Evolutionary conservation across 495 filamentous ascomycete genomes (phyloP).

Genomic region (Cryomyces minteri): DNA sequence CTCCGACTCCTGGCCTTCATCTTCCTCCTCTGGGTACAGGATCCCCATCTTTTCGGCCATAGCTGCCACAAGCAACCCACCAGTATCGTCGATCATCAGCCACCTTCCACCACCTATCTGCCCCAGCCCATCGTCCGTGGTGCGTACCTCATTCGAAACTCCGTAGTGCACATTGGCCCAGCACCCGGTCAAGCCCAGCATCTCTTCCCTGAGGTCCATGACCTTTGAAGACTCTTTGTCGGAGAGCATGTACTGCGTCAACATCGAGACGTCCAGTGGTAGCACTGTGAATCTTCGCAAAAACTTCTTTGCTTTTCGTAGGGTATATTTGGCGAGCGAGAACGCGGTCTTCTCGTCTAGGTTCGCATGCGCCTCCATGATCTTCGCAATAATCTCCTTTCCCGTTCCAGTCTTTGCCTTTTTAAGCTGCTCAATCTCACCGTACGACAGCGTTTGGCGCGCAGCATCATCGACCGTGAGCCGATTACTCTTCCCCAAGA

Average conservation of each 20-base stretch:
- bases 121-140: slow-evolving; percentile 17
- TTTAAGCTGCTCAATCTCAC: slow-evolving; percentile 87
- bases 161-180: slow-evolving; percentile 45
- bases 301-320: slow-evolving; percentile 88
- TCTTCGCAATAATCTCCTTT: slow-evolving; percentile 71
- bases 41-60: slow-evolving; percentile 87
- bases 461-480: slow-evolving; percentile 63
- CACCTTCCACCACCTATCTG: slow-evolving; percentile 48
- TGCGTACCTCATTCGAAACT: slow-evolving; percentile 14
- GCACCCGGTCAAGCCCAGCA: slow-evolving; percentile 50
- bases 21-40: slow-evolving; percentile 31
- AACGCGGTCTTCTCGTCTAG: slow-evolving; percentile 90
- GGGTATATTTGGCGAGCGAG: slow-evolving; percentile 82
- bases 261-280: slow-evolving; percentile 56
- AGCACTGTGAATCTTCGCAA: slow-evolving; percentile 68
- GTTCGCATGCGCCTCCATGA: slow-evolving; percentile 66
- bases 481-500: slow-evolving; percentile 60
- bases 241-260: slow-evolving; percentile 54
- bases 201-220: slow-evolving; percentile 81
- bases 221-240: slow-evolving; percentile 61
- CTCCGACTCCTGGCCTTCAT: background rate
- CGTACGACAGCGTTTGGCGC: slow-evolving; percentile 62
- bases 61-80: slow-evolving; percentile 68
- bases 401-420: slow-evolving; percentile 57
- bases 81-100: slow-evolving; percentile 79